phyloP scores from a whole-genome alignment of 2,329 filamentous ascomycete species.

The Calonectria crousiana region DNA sequence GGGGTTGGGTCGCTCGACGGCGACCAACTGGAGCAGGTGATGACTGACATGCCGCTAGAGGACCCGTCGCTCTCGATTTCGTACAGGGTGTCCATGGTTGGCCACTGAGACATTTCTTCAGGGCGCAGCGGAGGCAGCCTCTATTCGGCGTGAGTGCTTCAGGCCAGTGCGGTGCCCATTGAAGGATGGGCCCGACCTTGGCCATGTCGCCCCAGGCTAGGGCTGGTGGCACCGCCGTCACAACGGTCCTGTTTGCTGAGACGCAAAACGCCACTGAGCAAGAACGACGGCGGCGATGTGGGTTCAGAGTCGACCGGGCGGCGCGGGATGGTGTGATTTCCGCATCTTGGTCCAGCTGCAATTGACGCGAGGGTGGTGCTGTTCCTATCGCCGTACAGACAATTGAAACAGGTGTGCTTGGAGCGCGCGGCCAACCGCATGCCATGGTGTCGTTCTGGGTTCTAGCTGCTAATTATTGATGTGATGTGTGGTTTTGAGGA shows the following conservation, averaged over 20 bases:
- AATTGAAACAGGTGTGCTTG: conserved; percentile 29
- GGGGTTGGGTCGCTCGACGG: conserved; percentile 29
- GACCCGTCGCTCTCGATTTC: conserved; percentile 38
- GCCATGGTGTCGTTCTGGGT: conserved; percentile 27
- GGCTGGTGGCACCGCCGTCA: conserved; percentile 38
- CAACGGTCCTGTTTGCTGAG: conserved; percentile 32
- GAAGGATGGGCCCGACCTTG: conserved; percentile 33
- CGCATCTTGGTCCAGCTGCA: conserved; percentile 35
- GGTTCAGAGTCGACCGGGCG: conserved; percentile 36
- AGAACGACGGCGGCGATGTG: conserved; percentile 38
- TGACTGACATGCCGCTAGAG: conserved; percentile 41
- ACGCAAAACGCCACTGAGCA: conserved; percentile 33
- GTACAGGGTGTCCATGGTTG: conserved; percentile 32
- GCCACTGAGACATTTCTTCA: conserved; percentile 45
- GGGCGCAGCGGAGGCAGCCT: conserved; percentile 30
- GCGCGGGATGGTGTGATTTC: conserved; percentile 43
- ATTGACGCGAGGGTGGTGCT: conserved; percentile 27
- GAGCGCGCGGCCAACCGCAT: conserved; percentile 42
- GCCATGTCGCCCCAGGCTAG: conserved; percentile 30
- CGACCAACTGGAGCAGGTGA: conserved; percentile 41
- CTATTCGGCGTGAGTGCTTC: conserved; percentile 28
- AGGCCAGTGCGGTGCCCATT: conserved; percentile 34
- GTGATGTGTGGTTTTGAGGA: conserved; percentile 28
- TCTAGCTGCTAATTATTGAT: conserved; percentile 17
- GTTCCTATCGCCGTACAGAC: conserved; percentile 36